Percentiles rank a stretch among this genome's conserved stretches.
phyloP scores from a whole-genome alignment of 1,284 basidiomycete genomes.

The Puccinia novopanici region DNA sequence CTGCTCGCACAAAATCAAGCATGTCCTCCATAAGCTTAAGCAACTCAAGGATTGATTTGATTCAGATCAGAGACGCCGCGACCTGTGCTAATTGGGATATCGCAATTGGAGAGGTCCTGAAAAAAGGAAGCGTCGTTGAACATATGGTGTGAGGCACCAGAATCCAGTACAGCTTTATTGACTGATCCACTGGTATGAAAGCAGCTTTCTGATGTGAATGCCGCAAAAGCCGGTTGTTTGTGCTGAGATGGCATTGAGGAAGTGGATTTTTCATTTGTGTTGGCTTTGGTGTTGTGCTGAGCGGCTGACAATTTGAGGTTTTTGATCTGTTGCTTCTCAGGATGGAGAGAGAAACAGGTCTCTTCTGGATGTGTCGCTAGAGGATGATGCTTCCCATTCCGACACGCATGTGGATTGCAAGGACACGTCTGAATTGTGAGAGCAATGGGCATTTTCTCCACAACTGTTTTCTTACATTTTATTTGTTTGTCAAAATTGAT shows the following conservation, averaged over 20 bases:
- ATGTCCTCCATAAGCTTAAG: neutral
- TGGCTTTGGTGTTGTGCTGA: no score
- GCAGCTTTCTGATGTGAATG: no score
- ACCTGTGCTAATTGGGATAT: neutral
- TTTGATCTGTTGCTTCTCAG: neutral
- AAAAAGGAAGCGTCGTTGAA: conserved; percentile 17
- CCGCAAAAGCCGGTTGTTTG: no score
- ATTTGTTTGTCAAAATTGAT: neutral
- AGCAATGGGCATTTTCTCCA: neutral
- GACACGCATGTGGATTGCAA: neutral
- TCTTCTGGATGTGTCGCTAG: neutral
- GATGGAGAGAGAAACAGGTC: neutral
- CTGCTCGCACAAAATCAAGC: conserved; percentile 2
- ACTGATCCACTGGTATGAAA: no score
- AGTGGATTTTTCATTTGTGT: no score
- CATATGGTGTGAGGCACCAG: conserved; percentile 25
- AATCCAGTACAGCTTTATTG: neutral
- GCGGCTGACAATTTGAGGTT: no score
- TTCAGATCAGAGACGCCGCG: neutral
- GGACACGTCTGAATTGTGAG: neutral
- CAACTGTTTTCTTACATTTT: neutral
- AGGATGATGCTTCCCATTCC: neutral
- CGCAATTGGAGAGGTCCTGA: neutral
- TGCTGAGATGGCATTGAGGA: no score
- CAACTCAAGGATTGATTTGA: neutral